Evolutionary conservation across 2,329 filamentous ascomycete genomes (phyloP), one percentile per base, ranked within the genome.

Genomic region (Tolypocladium tropicale): DNA sequence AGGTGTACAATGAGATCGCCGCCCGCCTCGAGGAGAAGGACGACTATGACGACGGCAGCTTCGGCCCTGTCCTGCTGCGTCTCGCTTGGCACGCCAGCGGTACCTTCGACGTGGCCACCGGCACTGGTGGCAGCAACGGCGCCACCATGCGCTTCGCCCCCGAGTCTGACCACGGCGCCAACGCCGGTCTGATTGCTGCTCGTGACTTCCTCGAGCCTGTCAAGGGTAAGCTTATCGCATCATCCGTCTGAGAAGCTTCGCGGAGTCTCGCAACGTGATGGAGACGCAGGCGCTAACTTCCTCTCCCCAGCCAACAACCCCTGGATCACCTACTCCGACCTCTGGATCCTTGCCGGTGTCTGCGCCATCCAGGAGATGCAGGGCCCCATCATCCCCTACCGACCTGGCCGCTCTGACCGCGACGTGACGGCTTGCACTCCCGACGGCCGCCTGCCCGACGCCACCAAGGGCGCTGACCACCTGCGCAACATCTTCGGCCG

Each of bases 121-220:
- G 82, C 62, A 97, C 93, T 50, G 94, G 93, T 66, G 93, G 93
- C 63, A 93, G 88, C 79, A 96, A 97, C 73, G 93, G 94, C 62
- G 93, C 93, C 57, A 96, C 92, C 62, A 97, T 97, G 94, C 85
- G 94, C 69, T 97, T 96, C 72, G 79, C 85, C 28, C 92, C 93
- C 51, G 94, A 97, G 77, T 79, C 83, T 58, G 85, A 86, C 72
- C 93, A 99, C 74, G 91, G 91, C 64, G 94, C 93, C 74, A 99
- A 99, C 69, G 90, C 93, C 58, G 94, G 93, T 64, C 80, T 97
- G 67, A 85, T 88, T 70, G 76, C 83, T 65, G 94, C 93, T 60
- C 89, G 93, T 58, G 86, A 95, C 74, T 96, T 97, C 79, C 83
- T 97, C 58, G 89, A 95, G 75, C 91, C 92, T 60, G 80, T 97